Base-by-base conservation (phyloP, 2,329 filamentous ascomycete genomes). In the Fusarium sambucinum region DNA sequence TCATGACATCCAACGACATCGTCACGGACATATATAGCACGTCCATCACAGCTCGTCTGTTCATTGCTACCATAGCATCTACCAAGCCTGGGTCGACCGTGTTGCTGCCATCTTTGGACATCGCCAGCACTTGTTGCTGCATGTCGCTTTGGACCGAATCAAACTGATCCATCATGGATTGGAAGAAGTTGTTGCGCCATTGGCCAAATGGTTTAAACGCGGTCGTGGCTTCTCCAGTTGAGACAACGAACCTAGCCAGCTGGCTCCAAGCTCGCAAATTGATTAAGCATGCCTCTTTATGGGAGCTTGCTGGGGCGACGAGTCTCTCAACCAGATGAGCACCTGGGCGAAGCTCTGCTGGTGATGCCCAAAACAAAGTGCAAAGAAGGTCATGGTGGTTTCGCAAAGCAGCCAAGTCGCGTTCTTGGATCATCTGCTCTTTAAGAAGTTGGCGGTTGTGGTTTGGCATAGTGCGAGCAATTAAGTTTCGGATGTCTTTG, bases 351-450 rank as follows among this genome's bases (percentile, higher is more conserved):
- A 87, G 72, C 4, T 85, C 83, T 3, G 81, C 74, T 11, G 89
- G 88, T 3, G 86, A 83, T 8, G 85, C 86, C 88, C 88, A 92
- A 73, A 87, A 91, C 6, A 92, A 80, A 1, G 88, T 89, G 67
- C 86, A 88, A 5, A 92, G 80, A 41, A 92, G 83, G 74, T 92
- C 89, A 60, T 91, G 89, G 62, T 92, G 89, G 63, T 92, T 92
- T 59, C 89, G 81, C 42, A 92, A 78, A 7, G 88, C 87, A 6
- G 87, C 87, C 45, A 91, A 80, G 48, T 92, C 89, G 37, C 84
- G 83, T 68, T 89, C 82, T 58, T 85, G 83, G 13, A 90, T 83
- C 8, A 80, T 82, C 59, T 89, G 83, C 72, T 91, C 89, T 70
- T 89, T 90, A 35, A 86, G 83, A 58, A 89, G 87, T 61, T 89